A percentile compares a stretch with the other conserved stretches of the same genome.
Conservation (phyloP, 2,329 filamentous ascomycete species). For the Verticillium dahliae region DNA sequence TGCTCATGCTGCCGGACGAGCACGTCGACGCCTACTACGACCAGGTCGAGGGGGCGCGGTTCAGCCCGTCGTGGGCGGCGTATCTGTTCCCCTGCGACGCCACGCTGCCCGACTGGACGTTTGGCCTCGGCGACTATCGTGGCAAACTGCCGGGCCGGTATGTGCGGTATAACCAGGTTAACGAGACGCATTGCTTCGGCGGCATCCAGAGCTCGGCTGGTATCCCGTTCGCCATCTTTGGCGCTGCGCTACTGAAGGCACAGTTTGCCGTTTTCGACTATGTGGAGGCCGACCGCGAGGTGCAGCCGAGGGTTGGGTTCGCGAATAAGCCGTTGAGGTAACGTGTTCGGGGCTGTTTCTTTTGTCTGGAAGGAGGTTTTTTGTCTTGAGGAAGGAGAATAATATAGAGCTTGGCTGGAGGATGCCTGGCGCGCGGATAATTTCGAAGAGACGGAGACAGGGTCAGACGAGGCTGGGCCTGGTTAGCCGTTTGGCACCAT, state of each 20-base stretch:
- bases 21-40: conserved; percentile 55
- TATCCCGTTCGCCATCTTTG: conserved; percentile 30
- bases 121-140: conserved; percentile 25
- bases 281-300: conserved; percentile 9
- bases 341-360: not conserved
- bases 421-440: not conserved
- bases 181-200: conserved; percentile 24
- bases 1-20: conserved; percentile 49
- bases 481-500: not conserved
- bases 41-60: conserved; percentile 42
- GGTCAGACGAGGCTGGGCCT: not conserved
- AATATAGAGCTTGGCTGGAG: not conserved
- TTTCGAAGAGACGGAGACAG: too few relatives aligned
- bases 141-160: conserved; percentile 28
- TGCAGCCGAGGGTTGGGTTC: conserved; percentile 23
- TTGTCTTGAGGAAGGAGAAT: too few relatives aligned
- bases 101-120: conserved; percentile 35
- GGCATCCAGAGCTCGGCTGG: conserved; percentile 28
- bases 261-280: conserved; percentile 36
- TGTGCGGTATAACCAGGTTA: conserved; percentile 27
- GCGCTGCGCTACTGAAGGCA: conserved; percentile 35
- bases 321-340: conserved; percentile 27
- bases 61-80: conserved; percentile 40
- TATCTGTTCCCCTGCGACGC: conserved; percentile 52
- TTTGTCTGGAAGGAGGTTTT: not conserved